Base-by-base conservation (phyloP, 2,329 filamentous ascomycete species). In the Cordyceps javanica region DNA sequence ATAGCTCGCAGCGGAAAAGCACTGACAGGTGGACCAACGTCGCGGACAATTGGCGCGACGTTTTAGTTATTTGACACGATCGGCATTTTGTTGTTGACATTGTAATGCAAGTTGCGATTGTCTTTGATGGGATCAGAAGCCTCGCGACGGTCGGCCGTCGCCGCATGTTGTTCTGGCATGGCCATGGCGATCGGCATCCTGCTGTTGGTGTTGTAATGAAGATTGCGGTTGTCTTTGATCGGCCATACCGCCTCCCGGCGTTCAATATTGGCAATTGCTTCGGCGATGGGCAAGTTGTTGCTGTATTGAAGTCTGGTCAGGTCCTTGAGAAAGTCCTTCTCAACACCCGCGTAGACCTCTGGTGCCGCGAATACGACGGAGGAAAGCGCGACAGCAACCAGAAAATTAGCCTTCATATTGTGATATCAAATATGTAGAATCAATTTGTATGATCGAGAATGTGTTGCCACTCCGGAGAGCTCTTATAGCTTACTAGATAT, bases 141-240 rank as follows among this genome's bases (percentile, higher is more conserved):
- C 5, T 51, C 34, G 19, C 23, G 23, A 21, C 49, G 21, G n/a
- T n/a, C n/a, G n/a, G n/a, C n/a, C n/a, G n/a, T n/a, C n/a, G n/a
- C n/a, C n/a, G n/a, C n/a, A n/a, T n/a, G n/a, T n/a, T n/a, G n/a
- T n/a, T 42, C 23, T 2, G 50, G 34, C 10, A 16, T 21, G 9
- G 26, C 36, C 25, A 53, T 30, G 26, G 38, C 38, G 13, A 53
- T 21, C 21, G 50, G 50, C 36, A 53, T 21, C 38, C 16, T 42
- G 9, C 14, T 23, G 46, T 26, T 26, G 26, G 50, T n/a, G 41
- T 55, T 46, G 55, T 58, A 58, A 41, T 38, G 32, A 13, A 58
- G 23, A 8, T 58, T 52, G 19, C 55, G 48, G 25, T 53, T 53
- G 23, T 58, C 55, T 13, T 48, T 58, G 32, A 53, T n/a, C 5